Evolutionary conservation across 2,329 filamentous ascomycete genomes (phyloP).

Genomic region (Xylaria polymorpha): DNA sequence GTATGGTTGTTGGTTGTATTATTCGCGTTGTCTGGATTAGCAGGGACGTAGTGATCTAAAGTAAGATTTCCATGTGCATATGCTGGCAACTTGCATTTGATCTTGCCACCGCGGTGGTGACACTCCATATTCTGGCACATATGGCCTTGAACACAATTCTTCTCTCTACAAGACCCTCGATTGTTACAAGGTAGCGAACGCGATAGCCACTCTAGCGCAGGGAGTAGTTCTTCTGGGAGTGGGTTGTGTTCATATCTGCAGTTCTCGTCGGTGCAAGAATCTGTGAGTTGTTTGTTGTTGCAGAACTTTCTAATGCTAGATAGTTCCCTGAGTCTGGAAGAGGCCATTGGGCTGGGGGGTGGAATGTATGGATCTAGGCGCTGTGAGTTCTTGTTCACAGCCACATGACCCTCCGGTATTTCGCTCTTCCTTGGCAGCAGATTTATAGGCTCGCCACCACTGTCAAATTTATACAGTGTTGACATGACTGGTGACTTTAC

Average conservation of each 20-base stretch:
- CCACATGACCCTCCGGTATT: slow-evolving; percentile 45
- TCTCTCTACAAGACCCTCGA: slow-evolving; percentile 45
- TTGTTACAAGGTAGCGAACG: slow-evolving; percentile 48
- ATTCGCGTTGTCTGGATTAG: neutral
- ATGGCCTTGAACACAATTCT: slow-evolving; percentile 47
- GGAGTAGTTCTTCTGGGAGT: slow-evolving; percentile 44
- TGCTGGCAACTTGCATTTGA: slow-evolving; percentile 46
- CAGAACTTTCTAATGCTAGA: slow-evolving; percentile 44
- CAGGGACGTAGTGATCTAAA: slow-evolving; percentile 16
- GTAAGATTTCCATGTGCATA: slow-evolving; percentile 42
- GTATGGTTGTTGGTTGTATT: slow-evolving; percentile 10
- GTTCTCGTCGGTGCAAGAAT: slow-evolving; percentile 41
- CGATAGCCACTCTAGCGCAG: slow-evolving; percentile 46
- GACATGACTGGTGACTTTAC: slow-evolving; percentile 16
- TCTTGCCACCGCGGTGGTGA: slow-evolving; percentile 49
- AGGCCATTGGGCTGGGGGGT: slow-evolving; percentile 34
- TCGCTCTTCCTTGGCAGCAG: slow-evolving; percentile 44
- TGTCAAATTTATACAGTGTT: slow-evolving; percentile 18
- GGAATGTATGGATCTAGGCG: slow-evolving; percentile 49
- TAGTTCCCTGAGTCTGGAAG: slow-evolving; percentile 42
- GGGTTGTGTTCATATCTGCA: slow-evolving; percentile 49
- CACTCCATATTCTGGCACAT: slow-evolving; percentile 51
- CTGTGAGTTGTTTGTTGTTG: slow-evolving; percentile 47
- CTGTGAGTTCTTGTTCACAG: slow-evolving; percentile 45
- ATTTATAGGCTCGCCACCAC: slow-evolving; percentile 16